Evolutionary conservation across 305 asterid species (phyloP).

Genomic region (Euphrasia arctica): DNA sequence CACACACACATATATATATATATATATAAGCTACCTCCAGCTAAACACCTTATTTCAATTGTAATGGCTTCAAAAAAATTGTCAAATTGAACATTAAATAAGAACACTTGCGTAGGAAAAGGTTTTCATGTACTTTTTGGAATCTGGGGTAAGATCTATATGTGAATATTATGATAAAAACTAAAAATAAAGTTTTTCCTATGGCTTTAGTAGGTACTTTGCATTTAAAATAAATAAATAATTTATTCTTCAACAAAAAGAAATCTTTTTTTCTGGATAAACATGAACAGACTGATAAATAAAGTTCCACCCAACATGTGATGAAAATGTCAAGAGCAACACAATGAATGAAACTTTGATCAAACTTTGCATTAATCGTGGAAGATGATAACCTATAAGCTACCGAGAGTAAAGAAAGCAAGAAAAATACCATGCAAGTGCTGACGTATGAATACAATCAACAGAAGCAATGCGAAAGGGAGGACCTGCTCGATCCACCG

Average conservation of each 20-base stretch:
- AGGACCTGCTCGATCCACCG: conserved; percentile 85
- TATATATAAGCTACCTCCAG: neutral
- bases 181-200: neutral
- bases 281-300: neutral
- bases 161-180: neutral
- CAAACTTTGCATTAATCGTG: neutral
- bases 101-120: too few relatives aligned
- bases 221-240: neutral
- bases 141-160: conserved; percentile 5
- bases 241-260: neutral
- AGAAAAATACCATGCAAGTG: conserved; percentile 66
- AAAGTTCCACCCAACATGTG: neutral
- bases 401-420: conserved; percentile 19
- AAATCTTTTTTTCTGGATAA: neutral
- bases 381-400: neutral
- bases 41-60: too few relatives aligned
- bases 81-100: too few relatives aligned
- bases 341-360: neutral
- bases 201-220: neutral
- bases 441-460: conserved; percentile 80
- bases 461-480: conserved; percentile 73
- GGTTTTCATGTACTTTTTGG: neutral
- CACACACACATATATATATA: too few relatives aligned
- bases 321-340: neutral
- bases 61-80: too few relatives aligned